A percentile compares a stretch with the other conserved stretches of the same genome.
These are phyloP conservation scores for Cryphonectria japonica DNA, from an alignment of 2,329 filamentous ascomycete species.

Conservation along the genomic window DNA sequence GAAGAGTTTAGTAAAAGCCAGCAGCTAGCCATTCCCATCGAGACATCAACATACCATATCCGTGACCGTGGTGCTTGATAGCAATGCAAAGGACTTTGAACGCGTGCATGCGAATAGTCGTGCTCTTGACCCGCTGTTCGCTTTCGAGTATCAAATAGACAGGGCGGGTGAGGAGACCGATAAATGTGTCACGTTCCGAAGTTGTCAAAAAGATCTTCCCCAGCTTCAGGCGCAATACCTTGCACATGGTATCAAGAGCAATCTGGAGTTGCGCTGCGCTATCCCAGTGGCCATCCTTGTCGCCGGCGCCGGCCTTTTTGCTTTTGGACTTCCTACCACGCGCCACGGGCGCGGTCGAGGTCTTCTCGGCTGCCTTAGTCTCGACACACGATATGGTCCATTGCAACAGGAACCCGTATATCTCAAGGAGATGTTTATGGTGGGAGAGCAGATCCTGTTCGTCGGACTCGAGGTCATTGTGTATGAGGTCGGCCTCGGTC, in stretches of 20 bases:
- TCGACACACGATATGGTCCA: conserved; percentile 97
- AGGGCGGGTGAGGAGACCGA: conserved; percentile 86
- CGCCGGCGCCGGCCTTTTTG: conserved; percentile 63
- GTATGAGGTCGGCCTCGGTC: conserved; percentile 81
- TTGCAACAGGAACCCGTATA: conserved; percentile 91
- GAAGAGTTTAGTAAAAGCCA: conserved; percentile 36
- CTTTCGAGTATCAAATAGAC: conserved; percentile 94
- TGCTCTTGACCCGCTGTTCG: conserved; percentile 88
- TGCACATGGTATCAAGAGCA: conserved; percentile 92
- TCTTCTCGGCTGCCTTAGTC: conserved; percentile 89
- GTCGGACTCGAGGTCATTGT: conserved; percentile 86
- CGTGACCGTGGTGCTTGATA: conserved; percentile 96
- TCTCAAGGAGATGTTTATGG: conserved; percentile 90
- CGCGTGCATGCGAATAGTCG: conserved; percentile 89
- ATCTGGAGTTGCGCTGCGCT: conserved; percentile 84
- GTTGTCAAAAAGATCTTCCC: conserved; percentile 94
- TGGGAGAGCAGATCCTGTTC: conserved; percentile 85
- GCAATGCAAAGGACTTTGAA: conserved; percentile 97
- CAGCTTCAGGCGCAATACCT: conserved; percentile 90
- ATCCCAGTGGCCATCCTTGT: conserved; percentile 83
- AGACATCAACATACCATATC: conserved; percentile 69
- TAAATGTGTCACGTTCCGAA: conserved; percentile 93
- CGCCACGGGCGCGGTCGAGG: conserved; percentile 69
- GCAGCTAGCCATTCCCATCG: background rate
- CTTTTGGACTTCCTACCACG: conserved; percentile 75